Evolutionary conservation across 2,329 filamentous ascomycete genomes (phyloP), one percentile per base, ranked within the genome.

Genomic region (Aureobasidium pullulans): DNA sequence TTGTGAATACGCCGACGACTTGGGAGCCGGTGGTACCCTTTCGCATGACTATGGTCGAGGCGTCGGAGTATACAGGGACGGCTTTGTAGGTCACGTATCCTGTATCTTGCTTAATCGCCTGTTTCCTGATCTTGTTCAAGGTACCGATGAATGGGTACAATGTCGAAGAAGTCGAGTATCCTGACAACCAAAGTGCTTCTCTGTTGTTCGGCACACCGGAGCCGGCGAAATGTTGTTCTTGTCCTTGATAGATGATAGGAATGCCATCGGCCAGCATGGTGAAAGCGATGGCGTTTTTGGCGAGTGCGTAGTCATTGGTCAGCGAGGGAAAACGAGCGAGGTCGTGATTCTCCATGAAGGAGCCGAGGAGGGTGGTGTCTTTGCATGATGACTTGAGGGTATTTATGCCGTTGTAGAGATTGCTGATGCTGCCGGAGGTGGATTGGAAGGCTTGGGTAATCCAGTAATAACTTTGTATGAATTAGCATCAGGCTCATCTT

Each of bases 1-100:
- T 79, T n/a, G 53, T 77, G 11, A 79, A 64, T 6, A 80, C 67
- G 58, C 76, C 74, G 31, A 81, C 69, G 16, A 81, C 74, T 46
- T 69, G 74, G 47, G 60, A 68, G 15, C 70, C 72, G 10, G 64
- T 64, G 11, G 66, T 67, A 4, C 76, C 77, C 60, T 77, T 76
- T 23, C 76, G 73, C 67, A 79, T 73, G 1, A 73, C 77, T 7
- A 80, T 63, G 11, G 74, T 76, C 37, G 72, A 70, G 6, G 66
- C 66, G 52, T 80, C 76, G 54, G 71, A 70, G 64, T 77, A 79
- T 61, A 80, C 71, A 8, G 75, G 68, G 28, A 70, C 68, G 57
- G 73, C 73, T 65, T 75, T 70, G 61, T 73, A 75, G 0, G 68
- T 74, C 6, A 76, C 63, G 62, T 79, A 81, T 23, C 64, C 65